These are phyloP conservation scores for Tylopilus plumbeoviolaceoides DNA, from an alignment of 768 basidiomycete genomes.

Conservation along the genomic window DNA sequence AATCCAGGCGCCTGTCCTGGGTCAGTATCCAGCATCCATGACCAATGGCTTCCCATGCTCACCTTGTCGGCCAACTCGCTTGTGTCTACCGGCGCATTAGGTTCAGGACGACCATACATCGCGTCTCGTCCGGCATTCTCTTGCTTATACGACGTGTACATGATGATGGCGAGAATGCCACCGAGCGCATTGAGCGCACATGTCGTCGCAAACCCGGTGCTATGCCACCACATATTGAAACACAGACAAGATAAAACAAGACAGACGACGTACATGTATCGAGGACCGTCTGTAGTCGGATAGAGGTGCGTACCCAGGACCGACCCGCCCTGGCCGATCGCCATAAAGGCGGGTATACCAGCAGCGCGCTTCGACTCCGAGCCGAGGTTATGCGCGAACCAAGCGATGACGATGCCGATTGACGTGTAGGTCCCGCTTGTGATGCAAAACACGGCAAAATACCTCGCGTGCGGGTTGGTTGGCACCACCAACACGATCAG, in stretches of 20 bases:
- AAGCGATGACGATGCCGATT: slow-evolving; percentile 70
- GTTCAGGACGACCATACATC: slow-evolving; percentile 46
- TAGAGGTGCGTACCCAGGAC: slow-evolving; percentile 73
- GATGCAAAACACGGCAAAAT: slow-evolving; percentile 77
- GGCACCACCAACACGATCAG: slow-evolving; percentile 54
- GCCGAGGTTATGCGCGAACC: slow-evolving; percentile 77
- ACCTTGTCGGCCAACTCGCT: slow-evolving; percentile 67
- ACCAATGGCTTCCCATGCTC: not conserved
- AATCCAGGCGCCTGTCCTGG: slow-evolving; percentile 14
- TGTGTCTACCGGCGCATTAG: slow-evolving; percentile 53
- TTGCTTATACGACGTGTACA: slow-evolving; percentile 56
- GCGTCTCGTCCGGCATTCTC: slow-evolving; percentile 56
- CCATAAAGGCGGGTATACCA: slow-evolving; percentile 75
- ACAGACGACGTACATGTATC: slow-evolving; percentile 49
- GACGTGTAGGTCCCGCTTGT: slow-evolving; percentile 73
- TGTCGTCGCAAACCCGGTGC: slow-evolving; percentile 55
- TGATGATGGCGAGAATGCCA: slow-evolving; percentile 34
- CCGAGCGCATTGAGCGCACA: slow-evolving; percentile 30
- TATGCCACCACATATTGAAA: not conserved
- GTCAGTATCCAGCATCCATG: not conserved
- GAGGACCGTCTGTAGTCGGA: slow-evolving; percentile 58
- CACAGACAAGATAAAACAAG: not conserved
- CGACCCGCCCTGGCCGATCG: slow-evolving; percentile 76
- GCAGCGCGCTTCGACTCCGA: slow-evolving; percentile 76
- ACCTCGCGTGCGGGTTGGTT: slow-evolving; percentile 56